A percentile compares a stretch with the other conserved stretches of the same genome.
Evolutionary conservation across 768 basidiomycete species (phyloP).

Genomic region (Hypholoma fasciculare): DNA sequence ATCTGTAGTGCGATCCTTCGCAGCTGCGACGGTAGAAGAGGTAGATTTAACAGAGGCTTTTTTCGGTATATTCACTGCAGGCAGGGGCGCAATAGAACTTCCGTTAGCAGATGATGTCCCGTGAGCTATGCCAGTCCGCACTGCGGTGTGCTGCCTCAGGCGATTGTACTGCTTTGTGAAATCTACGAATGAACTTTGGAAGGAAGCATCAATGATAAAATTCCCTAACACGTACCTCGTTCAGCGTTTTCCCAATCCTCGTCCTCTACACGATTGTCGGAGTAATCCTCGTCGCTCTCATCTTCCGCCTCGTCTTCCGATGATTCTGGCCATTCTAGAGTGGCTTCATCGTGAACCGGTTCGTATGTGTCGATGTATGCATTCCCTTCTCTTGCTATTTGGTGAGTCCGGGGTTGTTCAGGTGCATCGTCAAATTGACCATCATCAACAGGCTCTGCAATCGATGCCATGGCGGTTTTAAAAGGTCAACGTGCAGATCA

Average conservation of each 20-base stretch:
- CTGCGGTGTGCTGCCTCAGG: slow-evolving; percentile 86
- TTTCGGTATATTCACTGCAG: slow-evolving; percentile 70
- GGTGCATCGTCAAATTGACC: slow-evolving; percentile 69
- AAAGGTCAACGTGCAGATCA: not conserved
- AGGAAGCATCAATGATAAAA: slow-evolving; percentile 5
- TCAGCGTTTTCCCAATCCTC: slow-evolving; percentile 90
- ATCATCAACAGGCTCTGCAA: slow-evolving; percentile 31
- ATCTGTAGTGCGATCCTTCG: slow-evolving; percentile 63
- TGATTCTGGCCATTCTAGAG: slow-evolving; percentile 30
- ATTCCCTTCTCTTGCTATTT: slow-evolving; percentile 26
- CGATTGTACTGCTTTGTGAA: slow-evolving; percentile 99
- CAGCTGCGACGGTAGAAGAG: slow-evolving; percentile 13
- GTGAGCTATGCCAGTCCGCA: slow-evolving; percentile 70
- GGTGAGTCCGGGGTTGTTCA: slow-evolving; percentile 23
- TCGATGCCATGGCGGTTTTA: slow-evolving; percentile 22
- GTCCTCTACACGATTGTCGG: slow-evolving; percentile 70
- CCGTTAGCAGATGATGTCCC: slow-evolving; percentile 55
- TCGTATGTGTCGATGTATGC: slow-evolving; percentile 46
- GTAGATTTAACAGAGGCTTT: slow-evolving; percentile 17
- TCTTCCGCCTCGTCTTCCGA: slow-evolving; percentile 40
- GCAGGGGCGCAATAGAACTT: slow-evolving; percentile 54
- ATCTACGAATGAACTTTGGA: slow-evolving; percentile 50
- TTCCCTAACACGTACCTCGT: slow-evolving; percentile 51
- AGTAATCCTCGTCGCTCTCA: slow-evolving; percentile 48
- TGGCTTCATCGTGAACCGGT: slow-evolving; percentile 35